These are phyloP conservation scores for Fusarium penzigii DNA, from an alignment of 2,329 filamentous ascomycete species.

Conservation along the genomic window DNA sequence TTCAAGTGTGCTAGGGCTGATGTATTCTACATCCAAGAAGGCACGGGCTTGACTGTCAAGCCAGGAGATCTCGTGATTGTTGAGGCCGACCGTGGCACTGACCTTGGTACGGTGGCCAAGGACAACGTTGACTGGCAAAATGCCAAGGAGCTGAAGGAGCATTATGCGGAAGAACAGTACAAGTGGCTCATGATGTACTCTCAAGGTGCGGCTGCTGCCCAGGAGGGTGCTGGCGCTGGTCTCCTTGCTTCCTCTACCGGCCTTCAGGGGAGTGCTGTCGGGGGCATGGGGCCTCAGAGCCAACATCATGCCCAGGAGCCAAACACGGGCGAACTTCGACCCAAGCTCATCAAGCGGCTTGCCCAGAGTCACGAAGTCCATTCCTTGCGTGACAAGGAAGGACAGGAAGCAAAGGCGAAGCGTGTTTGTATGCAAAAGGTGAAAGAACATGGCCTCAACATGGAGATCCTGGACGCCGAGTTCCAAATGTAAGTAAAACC, in stretches of 20 bases:
- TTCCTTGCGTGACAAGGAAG: constrained; percentile 90
- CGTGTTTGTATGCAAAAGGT: constrained; percentile 96
- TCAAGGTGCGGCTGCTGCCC: constrained; percentile 66
- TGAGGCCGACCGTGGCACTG: constrained; percentile 93
- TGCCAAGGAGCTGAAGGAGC: constrained; percentile 86
- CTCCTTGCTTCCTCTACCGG: constrained; percentile 64
- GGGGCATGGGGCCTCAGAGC: constrained; percentile 74
- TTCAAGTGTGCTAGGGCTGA: constrained; percentile 97
- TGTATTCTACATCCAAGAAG: constrained; percentile 96
- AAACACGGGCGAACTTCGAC: constrained; percentile 76
- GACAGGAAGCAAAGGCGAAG: constrained; percentile 96
- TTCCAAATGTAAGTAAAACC: constrained; percentile 85
- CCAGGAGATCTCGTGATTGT: constrained; percentile 95
- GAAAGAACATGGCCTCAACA: constrained; percentile 88
- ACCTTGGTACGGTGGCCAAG: constrained; percentile 88
- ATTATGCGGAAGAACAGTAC: constrained; percentile 93
- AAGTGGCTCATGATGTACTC: constrained; percentile 99
- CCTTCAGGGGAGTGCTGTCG: constrained; percentile 69
- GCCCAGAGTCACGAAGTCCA: constrained; percentile 90
- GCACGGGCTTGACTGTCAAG: constrained; percentile 87
- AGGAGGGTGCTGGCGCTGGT: constrained; percentile 62
- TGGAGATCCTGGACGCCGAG: constrained; percentile 98
- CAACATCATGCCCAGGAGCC: constrained; percentile 74
- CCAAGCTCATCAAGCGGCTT: constrained; percentile 94
- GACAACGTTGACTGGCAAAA: constrained; percentile 86